Percentiles rank a stretch among this genome's conserved stretches.
Conservation (phyloP, 352 stramenopile genomes). For the Pythium folliculosum region DNA sequence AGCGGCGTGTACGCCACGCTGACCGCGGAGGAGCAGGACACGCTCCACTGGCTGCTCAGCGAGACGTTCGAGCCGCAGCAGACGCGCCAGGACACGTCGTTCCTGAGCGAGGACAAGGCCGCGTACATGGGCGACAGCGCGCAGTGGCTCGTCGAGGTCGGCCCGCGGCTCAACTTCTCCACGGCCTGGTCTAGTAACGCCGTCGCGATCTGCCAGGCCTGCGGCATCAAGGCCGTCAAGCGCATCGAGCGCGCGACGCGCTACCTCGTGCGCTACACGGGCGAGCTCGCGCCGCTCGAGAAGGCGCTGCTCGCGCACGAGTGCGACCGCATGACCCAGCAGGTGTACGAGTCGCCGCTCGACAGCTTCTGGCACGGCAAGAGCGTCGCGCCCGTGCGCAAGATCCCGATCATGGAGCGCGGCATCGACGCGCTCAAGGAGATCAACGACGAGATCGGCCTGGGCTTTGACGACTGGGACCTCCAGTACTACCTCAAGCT, state of each 20-base stretch:
- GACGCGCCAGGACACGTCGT: conserved; percentile 58
- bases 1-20: conserved; percentile 33
- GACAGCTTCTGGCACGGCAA: conserved; percentile 89
- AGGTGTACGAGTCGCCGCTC: conserved; percentile 92
- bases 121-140: conserved; percentile 19
- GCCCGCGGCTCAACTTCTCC: conserved; percentile 98
- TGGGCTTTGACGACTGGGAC: conserved; percentile 99
- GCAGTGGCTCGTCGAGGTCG: conserved; percentile 94
- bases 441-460: conserved; percentile 94
- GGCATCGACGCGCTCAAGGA: conserved; percentile 94
- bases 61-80: conserved; percentile 96
- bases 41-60: conserved; percentile 94
- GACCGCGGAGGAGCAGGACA: conserved; percentile 55
- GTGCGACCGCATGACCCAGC: conserved; percentile 98
- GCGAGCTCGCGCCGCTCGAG: conserved; percentile 50
- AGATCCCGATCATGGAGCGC: conserved; percentile 94
- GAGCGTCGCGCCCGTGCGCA: conserved; percentile 82
- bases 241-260: conserved; percentile 94
- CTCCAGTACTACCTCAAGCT: conserved; percentile 98
- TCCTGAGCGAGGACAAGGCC: conserved; percentile 39
- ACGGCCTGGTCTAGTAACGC: conserved; percentile 99
- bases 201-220: conserved; percentile 95
- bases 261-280: conserved; percentile 83
- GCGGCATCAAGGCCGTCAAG: conserved; percentile 86
- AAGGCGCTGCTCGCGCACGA: conserved; percentile 63